Base-by-base conservation (phyloP, 2,329 filamentous ascomycete species). In the Shiraia bambusicola region DNA sequence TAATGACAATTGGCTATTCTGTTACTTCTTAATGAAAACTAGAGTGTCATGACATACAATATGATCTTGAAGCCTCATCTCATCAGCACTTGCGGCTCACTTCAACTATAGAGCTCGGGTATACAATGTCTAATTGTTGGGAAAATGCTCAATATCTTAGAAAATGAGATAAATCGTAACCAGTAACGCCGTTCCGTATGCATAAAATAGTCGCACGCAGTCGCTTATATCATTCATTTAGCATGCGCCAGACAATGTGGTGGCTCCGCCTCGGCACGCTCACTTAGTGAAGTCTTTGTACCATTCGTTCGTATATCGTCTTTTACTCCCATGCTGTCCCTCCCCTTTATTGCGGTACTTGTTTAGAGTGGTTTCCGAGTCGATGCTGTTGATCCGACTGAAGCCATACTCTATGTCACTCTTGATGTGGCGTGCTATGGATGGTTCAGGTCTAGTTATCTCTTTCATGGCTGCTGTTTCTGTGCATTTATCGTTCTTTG, bases 221-320 rank as follows among this genome's bases (percentile, higher is more conserved):
- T 8, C 19, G 19, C 19, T 8, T 8, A 8, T 8, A 15, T 28
- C 17, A n/a, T 15, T 40, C 36, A 47, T 32, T 34, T 36, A 15
- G 50, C 48, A 24, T 41, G 40, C 13, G 40, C 46, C 27, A 58
- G 32, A 29, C 50, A 50, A 42, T 57, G 50, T 36, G 54, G 41
- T 9, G 56, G 54, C 28, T 49, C 40, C 28, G 43, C 42, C 22
- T 52, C 51, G 14, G 37, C 42, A 7, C 42, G 25, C 37, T 55
- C 54, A 15, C 45, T 49, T 39, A 33, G 13, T 22, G 16, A 13
- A 37, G 25, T 9, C 29, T 25, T 35, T 22, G 19, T 35, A 14
- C 22, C 14, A 3, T 10, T 28, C 5, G 25, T 17, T 7, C 30
- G 22, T 12, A 11, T 13, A 19, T 16, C 22, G 22, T 26, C 29